Conservation (phyloP, 169 alveolate species). For the Plasmodium ovale region DNA sequence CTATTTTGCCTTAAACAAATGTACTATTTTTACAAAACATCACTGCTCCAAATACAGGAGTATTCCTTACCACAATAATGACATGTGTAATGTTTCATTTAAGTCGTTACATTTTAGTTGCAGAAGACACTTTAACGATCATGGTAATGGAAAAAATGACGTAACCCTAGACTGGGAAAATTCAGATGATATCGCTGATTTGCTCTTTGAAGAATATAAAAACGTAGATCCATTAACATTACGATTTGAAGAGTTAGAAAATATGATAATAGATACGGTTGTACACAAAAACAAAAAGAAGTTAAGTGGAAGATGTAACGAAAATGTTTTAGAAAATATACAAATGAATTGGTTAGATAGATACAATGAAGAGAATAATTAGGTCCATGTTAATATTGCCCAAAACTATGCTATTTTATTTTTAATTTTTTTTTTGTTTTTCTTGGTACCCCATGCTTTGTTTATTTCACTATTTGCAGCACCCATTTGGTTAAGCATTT, state of each 20-base stretch:
- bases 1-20: slow-evolving; percentile 19
- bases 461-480: background rate
- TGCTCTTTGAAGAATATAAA: slow-evolving; percentile 64
- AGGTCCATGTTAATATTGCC: background rate
- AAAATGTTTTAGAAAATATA: slow-evolving; percentile 78
- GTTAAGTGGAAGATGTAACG: slow-evolving; percentile 77
- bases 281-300: slow-evolving; percentile 65
- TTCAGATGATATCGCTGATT: slow-evolving; percentile 53
- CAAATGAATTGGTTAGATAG: slow-evolving; percentile 81
- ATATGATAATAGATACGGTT: slow-evolving; percentile 77
- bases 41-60: background rate
- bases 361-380: slow-evolving; percentile 52
- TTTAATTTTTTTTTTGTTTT: background rate
- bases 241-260: slow-evolving; percentile 80
- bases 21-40: background rate
- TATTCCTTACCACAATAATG: slow-evolving; percentile 14
- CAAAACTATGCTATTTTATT: background rate
- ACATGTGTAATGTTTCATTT: background rate
- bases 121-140: slow-evolving; percentile 31
- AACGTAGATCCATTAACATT: slow-evolving; percentile 78
- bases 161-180: slow-evolving; percentile 51
- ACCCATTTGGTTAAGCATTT: background rate
- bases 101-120: background rate
- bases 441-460: background rate
- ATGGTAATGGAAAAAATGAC: slow-evolving; percentile 14